A percentile compares a stretch with the other conserved stretches of the same genome.
These are phyloP conservation scores for Boletales sp. DNA, from an alignment of 768 basidiomycete genomes.

Conservation along the genomic window DNA sequence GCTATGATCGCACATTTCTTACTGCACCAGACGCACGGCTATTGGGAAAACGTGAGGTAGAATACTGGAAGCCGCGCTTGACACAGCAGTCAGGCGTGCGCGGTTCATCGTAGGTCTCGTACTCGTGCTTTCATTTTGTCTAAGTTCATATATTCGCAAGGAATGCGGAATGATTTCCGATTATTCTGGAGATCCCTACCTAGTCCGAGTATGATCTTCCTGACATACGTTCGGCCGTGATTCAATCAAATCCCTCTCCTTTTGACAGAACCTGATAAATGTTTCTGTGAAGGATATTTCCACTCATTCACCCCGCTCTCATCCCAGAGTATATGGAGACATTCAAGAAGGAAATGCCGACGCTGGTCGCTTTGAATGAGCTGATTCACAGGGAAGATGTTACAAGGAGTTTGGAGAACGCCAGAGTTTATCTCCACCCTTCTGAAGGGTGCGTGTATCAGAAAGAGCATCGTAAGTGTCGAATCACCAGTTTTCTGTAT, in stretches of 20 bases:
- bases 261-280: slow-evolving; percentile 1
- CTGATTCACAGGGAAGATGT: slow-evolving; percentile 46
- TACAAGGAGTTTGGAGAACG: slow-evolving; percentile 39
- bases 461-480: slow-evolving; percentile 5
- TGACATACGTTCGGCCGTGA: neutral
- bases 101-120: slow-evolving; percentile 41
- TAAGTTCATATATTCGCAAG: slow-evolving; percentile 2
- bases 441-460: slow-evolving; percentile 1
- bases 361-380: slow-evolving; percentile 43
- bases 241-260: neutral
- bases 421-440: slow-evolving; percentile 2
- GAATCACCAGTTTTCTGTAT: neutral
- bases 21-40: neutral
- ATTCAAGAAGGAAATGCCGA: slow-evolving; percentile 41
- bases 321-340: slow-evolving; percentile 35
- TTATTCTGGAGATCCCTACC: neutral
- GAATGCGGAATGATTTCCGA: slow-evolving; percentile 32
- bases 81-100: slow-evolving; percentile 40
- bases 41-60: slow-evolving; percentile 56
- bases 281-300: slow-evolving; percentile 38
- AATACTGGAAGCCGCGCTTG: slow-evolving; percentile 52
- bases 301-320: slow-evolving; percentile 33
- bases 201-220: neutral
- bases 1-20: neutral
- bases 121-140: neutral